Evolutionary conservation across 306 rosid genomes (phyloP).

Genomic region (Betula pendula): DNA sequence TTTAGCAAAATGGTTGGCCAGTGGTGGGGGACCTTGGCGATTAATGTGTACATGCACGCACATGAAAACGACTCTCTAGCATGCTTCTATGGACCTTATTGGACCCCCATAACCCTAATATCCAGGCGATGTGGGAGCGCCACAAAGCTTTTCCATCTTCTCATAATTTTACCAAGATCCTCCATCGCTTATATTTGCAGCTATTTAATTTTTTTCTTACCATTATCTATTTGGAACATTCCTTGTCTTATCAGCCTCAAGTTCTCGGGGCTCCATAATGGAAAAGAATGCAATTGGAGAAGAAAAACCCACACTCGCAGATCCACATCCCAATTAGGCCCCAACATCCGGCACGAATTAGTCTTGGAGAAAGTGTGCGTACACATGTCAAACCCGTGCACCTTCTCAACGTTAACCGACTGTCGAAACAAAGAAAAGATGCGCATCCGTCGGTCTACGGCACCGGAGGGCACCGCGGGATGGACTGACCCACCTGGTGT

Average conservation of each 20-base stretch:
- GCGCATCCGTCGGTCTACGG: conserved; percentile 23
- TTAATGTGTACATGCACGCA: too few relatives aligned
- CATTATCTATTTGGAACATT: too few relatives aligned
- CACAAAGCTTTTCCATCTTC: too few relatives aligned
- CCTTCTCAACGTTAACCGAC: conserved; percentile 21
- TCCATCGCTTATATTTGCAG: too few relatives aligned
- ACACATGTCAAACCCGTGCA: conserved; percentile 18
- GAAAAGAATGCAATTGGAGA: conserved; percentile 46
- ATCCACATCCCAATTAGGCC: conserved; percentile 17
- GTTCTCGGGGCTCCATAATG: conserved; percentile 46
- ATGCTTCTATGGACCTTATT: too few relatives aligned
- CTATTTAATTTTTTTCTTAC: too few relatives aligned
- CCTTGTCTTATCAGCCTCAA: conserved; percentile 50
- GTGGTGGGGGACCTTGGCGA: too few relatives aligned
- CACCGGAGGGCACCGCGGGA: background rate
- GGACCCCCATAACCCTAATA: too few relatives aligned
- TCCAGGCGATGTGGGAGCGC: too few relatives aligned
- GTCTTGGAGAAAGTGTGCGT: conserved; percentile 21
- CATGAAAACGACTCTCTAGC: too few relatives aligned
- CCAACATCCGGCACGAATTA: background rate
- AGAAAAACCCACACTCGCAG: conserved; percentile 14
- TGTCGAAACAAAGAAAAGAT: conserved; percentile 25
- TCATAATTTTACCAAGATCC: too few relatives aligned
- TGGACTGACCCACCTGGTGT: conserved; percentile 43
- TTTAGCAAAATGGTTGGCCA: too few relatives aligned